A percentile compares a stretch with the other conserved stretches of the same genome.
Evolutionary conservation across 2,329 filamentous ascomycete genomes (phyloP).

Genomic region (Curvularia eragrostidis): DNA sequence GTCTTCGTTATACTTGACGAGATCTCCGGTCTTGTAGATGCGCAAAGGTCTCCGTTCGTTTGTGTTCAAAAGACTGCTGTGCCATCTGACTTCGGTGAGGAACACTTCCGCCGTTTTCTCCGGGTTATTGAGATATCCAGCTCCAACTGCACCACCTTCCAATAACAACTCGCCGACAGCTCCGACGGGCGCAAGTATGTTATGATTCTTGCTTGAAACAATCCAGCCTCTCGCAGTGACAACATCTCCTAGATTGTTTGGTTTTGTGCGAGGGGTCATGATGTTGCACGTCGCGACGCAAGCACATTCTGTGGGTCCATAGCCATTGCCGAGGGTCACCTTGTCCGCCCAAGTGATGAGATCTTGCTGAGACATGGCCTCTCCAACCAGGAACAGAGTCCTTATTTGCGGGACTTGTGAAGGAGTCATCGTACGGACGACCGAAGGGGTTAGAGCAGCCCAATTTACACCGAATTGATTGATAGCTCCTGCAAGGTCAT

Average conservation of each 20-base stretch:
- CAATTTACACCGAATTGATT: slow-evolving; percentile 50
- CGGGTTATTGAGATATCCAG: slow-evolving; percentile 43
- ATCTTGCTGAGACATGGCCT: slow-evolving; percentile 44
- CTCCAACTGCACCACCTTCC: slow-evolving; percentile 46
- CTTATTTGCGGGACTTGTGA: slow-evolving; percentile 37
- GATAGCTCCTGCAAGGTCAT: slow-evolving; percentile 54
- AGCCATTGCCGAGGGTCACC: slow-evolving; percentile 48
- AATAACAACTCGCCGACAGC: slow-evolving; percentile 53
- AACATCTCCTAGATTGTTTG: slow-evolving; percentile 46
- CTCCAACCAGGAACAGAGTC: slow-evolving; percentile 41
- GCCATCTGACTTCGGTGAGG: slow-evolving; percentile 34
- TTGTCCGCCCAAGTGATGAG: slow-evolving; percentile 46
- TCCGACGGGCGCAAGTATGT: slow-evolving; percentile 48
- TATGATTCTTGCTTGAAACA: slow-evolving; percentile 45
- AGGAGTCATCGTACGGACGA: slow-evolving; percentile 41
- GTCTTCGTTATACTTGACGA: slow-evolving; percentile 47
- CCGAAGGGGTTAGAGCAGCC: slow-evolving; percentile 55
- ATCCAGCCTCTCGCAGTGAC: slow-evolving; percentile 48
- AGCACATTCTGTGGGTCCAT: slow-evolving; percentile 51
- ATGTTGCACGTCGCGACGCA: slow-evolving; percentile 44
- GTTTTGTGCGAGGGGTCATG: slow-evolving; percentile 36
- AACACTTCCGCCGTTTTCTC: slow-evolving; percentile 41
- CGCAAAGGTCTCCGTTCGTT: slow-evolving; percentile 8
- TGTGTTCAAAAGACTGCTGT: slow-evolving; percentile 5
- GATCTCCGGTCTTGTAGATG: slow-evolving; percentile 49